A percentile compares a stretch with the other conserved stretches of the same genome.
These are phyloP conservation scores for Immersiella caudata DNA, from an alignment of 495 filamentous ascomycete genomes.

Conservation along the genomic window DNA sequence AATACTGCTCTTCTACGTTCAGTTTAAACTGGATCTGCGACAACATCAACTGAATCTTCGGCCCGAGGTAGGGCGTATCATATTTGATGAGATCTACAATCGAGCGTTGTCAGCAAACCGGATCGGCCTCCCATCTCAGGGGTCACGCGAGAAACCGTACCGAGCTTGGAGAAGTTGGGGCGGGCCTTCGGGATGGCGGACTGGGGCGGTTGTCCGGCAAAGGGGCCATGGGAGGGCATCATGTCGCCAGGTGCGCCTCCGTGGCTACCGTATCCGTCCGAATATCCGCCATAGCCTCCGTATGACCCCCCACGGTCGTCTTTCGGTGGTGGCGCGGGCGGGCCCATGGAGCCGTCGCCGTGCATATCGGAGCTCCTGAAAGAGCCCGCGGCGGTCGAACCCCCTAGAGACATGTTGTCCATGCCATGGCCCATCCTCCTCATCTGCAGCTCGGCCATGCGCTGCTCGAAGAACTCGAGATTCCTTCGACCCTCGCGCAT, in stretches of 20 bases:
- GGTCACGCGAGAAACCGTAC: conserved; percentile 54
- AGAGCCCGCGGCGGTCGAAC: conserved; percentile 42
- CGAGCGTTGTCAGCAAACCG: conserved; percentile 23
- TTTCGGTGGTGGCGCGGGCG: conserved; percentile 66
- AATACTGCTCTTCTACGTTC: conserved; percentile 98
- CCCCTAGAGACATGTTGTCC: conserved; percentile 61
- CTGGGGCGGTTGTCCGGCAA: conserved; percentile 70
- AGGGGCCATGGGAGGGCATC: conserved; percentile 85
- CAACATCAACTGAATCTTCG: conserved; percentile 98
- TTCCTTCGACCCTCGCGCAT: conserved; percentile 92
- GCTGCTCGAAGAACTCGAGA: conserved; percentile 90
- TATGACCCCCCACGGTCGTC: conserved; percentile 53
- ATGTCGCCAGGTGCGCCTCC: conserved; percentile 61
- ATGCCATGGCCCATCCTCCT: conserved; percentile 68
- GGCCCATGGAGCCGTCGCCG: conserved; percentile 41
- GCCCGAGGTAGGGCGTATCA: conserved; percentile 92
- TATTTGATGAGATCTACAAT: conserved; percentile 93
- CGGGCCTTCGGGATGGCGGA: conserved; percentile 70
- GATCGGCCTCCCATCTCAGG: background rate
- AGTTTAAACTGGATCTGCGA: conserved; percentile 98
- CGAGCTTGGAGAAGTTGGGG: conserved; percentile 94
- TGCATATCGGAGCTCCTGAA: conserved; percentile 39
- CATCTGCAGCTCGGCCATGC: conserved; percentile 84
- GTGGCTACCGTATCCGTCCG: conserved; percentile 48
- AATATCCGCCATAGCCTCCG: conserved; percentile 40